Base-by-base conservation (phyloP, 2,329 filamentous ascomycete species). In the Phyllosticta citribraziliensis region DNA sequence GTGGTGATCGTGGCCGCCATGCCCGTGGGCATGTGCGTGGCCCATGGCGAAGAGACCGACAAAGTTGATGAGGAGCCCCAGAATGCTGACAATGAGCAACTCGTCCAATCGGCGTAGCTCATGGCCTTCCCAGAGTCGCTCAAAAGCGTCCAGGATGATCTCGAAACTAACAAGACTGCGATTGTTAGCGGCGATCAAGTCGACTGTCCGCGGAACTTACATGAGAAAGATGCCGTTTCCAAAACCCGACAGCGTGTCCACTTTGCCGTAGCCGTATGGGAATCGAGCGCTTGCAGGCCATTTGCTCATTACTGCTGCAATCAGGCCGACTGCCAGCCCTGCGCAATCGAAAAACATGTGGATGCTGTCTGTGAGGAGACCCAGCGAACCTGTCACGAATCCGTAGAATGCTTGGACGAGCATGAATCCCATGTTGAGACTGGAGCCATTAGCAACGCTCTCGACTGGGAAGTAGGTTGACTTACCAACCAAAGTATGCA, bases 321-420 rank as follows among this genome's bases (percentile, higher is more conserved):
- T 88, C 10, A 99, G 80, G 11, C 94, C 94, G 40, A 99, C 91
- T 1, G 89, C 84, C 27, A 99, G 82, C 20, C 93, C 94, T 40
- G 97, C 86, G 67, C 94, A 99, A 75, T 99, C 94, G 68, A 99
- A 97, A 70, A 99, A 93, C 94, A 99, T 99, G 76, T 99, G 94
- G 65, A 99, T 94, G 69, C 92, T 97, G 74, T 99, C 94, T 66
- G 91, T 96, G 19, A 99, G 83, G n/a, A 99, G 81, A 2, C 94
- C 94, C 5, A 99, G 79, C 0, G 94, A 99, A 66, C 96, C 92
- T 3, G 91, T 97, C 11, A 94, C 77, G 68, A 94, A 95, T 56
- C 94, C 94, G 70, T 99, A 99, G 64, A 93, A 91, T 51, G 92
- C 88, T 70, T 99, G 94, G 1, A 99, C 85, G 35, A 89, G 78